phyloP scores from a whole-genome alignment of 2,329 filamentous ascomycete species.

The Fusarium sp. region DNA sequence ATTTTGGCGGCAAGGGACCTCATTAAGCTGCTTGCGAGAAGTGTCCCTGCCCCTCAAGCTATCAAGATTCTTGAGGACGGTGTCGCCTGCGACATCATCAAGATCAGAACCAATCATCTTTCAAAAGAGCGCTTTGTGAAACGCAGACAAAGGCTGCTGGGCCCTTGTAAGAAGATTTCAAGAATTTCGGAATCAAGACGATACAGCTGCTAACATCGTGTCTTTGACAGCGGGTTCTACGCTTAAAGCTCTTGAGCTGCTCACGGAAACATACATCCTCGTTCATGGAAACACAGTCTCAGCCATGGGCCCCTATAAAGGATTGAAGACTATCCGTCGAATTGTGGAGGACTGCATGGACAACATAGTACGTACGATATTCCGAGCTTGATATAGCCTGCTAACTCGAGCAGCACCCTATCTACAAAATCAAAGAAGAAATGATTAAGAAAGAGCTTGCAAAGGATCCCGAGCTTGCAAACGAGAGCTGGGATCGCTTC shows the following conservation, averaged over 20 bases:
- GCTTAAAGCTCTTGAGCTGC: slow-evolving; percentile 82
- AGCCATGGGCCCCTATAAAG: slow-evolving; percentile 82
- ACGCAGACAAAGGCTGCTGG: too few relatives aligned
- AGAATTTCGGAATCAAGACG: too few relatives aligned
- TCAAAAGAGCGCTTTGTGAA: slow-evolving; percentile 85
- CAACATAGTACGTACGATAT: slow-evolving; percentile 68
- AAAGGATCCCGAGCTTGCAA: slow-evolving; percentile 86
- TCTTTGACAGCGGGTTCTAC: too few relatives aligned
- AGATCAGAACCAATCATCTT: slow-evolving; percentile 51
- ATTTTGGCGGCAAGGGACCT: too few relatives aligned
- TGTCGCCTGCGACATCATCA: slow-evolving; percentile 93
- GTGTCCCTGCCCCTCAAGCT: slow-evolving; percentile 92
- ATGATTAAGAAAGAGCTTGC: slow-evolving; percentile 95
- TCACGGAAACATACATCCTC: slow-evolving; percentile 92
- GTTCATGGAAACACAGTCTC: slow-evolving; percentile 97
- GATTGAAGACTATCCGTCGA: fast-evolving
- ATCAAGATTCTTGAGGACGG: slow-evolving; percentile 95
- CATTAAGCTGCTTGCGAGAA: slow-evolving; percentile 87
- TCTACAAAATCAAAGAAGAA: slow-evolving; percentile 81
- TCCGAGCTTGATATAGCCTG: background rate
- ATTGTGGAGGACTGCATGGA: slow-evolving; percentile 92
- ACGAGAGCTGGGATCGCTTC: slow-evolving; percentile 96
- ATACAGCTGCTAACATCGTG: too few relatives aligned
- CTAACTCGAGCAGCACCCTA: slow-evolving; percentile 71
- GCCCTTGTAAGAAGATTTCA: too few relatives aligned